Base-by-base conservation (phyloP, 257 asterid species). In the Penstemon newberryi region DNA sequence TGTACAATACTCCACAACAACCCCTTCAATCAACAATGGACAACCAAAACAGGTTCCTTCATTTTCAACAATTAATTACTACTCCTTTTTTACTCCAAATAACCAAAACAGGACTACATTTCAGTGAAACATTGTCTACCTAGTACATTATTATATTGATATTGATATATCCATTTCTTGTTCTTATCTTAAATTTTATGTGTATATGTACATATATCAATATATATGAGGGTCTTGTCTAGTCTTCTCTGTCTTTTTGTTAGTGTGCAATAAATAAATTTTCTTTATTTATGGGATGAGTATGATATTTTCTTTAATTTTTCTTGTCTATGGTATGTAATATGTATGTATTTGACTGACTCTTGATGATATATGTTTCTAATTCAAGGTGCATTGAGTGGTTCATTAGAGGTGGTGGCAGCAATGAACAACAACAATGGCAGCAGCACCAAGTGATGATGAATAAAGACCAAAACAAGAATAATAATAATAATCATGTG, bases 11-110 rank as follows among this genome's bases (percentile, higher is more conserved):
- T 54, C 37, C 59, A 33, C 47, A 56, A 2, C 79, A 53, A 9
- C 49, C 69, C 51, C 41, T 39, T 42, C 75, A 60, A 13, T 73
- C 85, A 47, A 9, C 75, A 10, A 68, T 70, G 64, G 74, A 41
- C 65, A 79, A 83, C 63, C 90, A 78, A 65, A 50, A 81, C 52
- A 85, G 94, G 96, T 86, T 10, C 0, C 65, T 66, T 12, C 7
- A 38, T 25, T 67, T 19, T 47, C 49, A 41, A 56, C 8, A 40
- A 49, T 41, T 40, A 25, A 13, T 54, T 54, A 15, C 6, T 44
- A 60, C 3, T 39, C 12, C 19, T 25, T 45, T 63, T 46, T 56
- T 5, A 38, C 19, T 70, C 11, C 58, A 8, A 37, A 36, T 25
- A 8, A 15, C 41, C 8, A 1, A 15, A 38, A 12, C 10, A 42